Base-by-base conservation (phyloP, 345 rosid genomes). In the Hibiscus syriacus region DNA sequence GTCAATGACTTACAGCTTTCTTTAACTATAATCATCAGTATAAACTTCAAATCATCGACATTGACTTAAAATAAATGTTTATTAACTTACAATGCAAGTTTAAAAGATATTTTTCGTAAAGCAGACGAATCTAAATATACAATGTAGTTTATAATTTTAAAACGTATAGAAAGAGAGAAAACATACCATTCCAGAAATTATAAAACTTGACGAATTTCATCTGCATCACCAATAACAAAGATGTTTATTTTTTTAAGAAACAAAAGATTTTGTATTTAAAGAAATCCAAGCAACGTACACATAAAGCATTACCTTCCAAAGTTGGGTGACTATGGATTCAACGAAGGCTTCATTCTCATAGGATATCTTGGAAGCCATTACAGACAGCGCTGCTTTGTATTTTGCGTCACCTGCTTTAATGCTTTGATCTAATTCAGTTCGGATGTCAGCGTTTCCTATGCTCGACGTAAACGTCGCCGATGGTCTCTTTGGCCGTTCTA, bases 331-430 rank as follows among this genome's bases (percentile, higher is more conserved):
- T 4, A 71, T 56, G 54, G 80, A 56, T 39, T 71, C 32, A 64
- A 78, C 70, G 64, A 80, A 84, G 59, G 81, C 57, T 72, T 73
- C 39, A 67, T 73, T 82, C 67, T 84, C 92, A 55, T 84, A 87
- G 10, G 85, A 53, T 12, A 87, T n/a, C 70, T 87, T 87, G 54
- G 89, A 61, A 57, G 92, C 92, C 87, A 84, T 87, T 1, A 80
- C 67, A 8, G 89, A 74, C 29, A 87, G 59, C 29, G 76, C 70
- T 3, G 84, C 67, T 53, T 76, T 76, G 73, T 87, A 84, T 36
- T 64, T 78, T 7, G 57, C 52, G 54, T 68, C 72, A 7, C 48
- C 79, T n/a, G 60, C 76, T 36, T 5, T 46, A 10, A 84, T 72
- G 17, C 38, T 71, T 38, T 55, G 26, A 73, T 77, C 85, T 32